Evolutionary conservation across 225 moss, liverwort and hornwort genomes (phyloP).

Genomic region (Asterella californica): DNA sequence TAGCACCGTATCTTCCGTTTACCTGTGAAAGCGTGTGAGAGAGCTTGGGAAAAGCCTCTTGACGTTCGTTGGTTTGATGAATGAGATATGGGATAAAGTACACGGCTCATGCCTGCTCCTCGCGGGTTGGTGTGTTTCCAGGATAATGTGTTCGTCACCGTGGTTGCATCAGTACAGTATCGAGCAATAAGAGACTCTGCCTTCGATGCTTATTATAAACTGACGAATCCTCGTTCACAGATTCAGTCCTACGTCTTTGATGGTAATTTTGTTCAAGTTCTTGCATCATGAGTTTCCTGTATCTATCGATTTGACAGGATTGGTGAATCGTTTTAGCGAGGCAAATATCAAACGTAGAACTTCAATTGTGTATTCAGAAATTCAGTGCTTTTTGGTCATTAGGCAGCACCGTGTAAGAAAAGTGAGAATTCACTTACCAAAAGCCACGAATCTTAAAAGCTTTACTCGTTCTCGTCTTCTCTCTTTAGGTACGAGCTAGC

Average conservation of each 20-base stretch:
- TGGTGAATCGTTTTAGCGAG: background rate
- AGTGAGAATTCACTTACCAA: background rate
- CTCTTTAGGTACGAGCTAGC: background rate
- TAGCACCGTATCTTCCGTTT: too few species aligned
- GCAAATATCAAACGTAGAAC: background rate
- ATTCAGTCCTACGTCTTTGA: conserved; percentile 92
- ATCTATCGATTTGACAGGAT: background rate
- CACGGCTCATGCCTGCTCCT: background rate
- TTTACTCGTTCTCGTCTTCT: background rate
- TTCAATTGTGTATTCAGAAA: background rate
- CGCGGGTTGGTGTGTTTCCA: conserved; percentile 19
- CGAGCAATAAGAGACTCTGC: conserved; percentile 60
- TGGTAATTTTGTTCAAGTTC: conserved; percentile 36
- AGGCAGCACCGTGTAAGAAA: background rate
- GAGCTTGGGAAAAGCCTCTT: too few species aligned
- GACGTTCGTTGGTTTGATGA: background rate
- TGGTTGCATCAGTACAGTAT: conserved; percentile 84
- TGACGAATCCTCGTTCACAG: conserved; percentile 72
- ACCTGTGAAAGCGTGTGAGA: too few species aligned
- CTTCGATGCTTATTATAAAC: conserved; percentile 77
- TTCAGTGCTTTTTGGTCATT: background rate
- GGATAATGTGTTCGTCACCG: conserved; percentile 91
- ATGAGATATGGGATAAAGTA: background rate
- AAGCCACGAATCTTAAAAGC: background rate
- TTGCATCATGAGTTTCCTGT: background rate